These are phyloP conservation scores for Populus ilicifolia DNA, from an alignment of 345 rosid genomes.

Conservation along the genomic window DNA sequence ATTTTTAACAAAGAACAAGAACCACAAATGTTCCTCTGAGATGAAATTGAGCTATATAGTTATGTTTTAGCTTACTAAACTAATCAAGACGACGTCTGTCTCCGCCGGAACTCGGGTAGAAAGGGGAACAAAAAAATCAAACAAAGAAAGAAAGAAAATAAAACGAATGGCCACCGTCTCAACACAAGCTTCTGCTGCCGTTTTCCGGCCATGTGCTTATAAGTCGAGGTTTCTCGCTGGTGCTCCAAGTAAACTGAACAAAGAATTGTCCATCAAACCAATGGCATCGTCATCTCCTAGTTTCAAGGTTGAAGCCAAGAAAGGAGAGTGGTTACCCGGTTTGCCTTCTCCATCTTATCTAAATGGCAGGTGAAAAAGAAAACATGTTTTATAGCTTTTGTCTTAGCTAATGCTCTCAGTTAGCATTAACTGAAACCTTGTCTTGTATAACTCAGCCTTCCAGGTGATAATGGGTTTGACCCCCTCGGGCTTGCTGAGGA, in stretches of 20 bases:
- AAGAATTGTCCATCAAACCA: constrained; percentile 44
- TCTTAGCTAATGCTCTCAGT: background rate
- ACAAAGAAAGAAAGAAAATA: background rate
- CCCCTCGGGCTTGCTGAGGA: constrained; percentile 90
- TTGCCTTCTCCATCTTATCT: constrained; percentile 77
- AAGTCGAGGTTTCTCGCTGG: constrained; percentile 69
- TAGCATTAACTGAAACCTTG: background rate
- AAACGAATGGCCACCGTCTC: constrained; percentile 66
- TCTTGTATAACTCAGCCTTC: constrained; percentile 43
- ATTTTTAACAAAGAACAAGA: constrained; percentile 12
- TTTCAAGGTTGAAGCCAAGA: constrained; percentile 76
- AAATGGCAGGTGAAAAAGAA: constrained; percentile 57
- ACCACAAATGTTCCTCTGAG: constrained; percentile 33
- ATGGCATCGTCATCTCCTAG: constrained; percentile 27
- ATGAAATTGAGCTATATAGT: constrained; percentile 16
- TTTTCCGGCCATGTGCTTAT: constrained; percentile 60
- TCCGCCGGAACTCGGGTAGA: constrained; percentile 1
- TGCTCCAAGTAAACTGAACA: constrained; percentile 45
- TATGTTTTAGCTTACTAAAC: background rate
- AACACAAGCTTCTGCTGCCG: constrained; percentile 82
- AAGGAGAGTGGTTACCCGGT: constrained; percentile 98
- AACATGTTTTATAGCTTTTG: background rate
- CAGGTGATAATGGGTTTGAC: constrained; percentile 97
- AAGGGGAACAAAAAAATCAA: background rate
- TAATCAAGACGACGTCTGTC: background rate